These are phyloP conservation scores for Eucalyptus erythrocorys DNA, from an alignment of 345 rosid species.

Conservation along the genomic window DNA sequence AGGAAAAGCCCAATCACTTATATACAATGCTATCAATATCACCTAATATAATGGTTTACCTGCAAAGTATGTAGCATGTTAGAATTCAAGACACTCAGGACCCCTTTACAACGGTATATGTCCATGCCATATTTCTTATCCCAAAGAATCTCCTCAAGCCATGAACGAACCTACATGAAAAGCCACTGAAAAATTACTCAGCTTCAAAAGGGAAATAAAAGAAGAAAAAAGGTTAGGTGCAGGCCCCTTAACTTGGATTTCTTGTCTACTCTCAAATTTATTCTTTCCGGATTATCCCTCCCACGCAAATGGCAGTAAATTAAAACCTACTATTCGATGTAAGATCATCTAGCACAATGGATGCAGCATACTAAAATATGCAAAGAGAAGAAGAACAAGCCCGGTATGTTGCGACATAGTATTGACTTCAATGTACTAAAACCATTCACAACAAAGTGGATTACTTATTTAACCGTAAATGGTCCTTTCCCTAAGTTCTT, in stretches of 20 bases:
- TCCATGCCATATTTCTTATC: constrained; percentile 73
- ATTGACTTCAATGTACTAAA: not conserved
- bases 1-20: not conserved
- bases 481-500: not conserved
- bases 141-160: constrained; percentile 97
- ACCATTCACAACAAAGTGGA: not conserved
- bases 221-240: not conserved
- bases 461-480: not conserved
- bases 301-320: not conserved
- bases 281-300: not conserved
- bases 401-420: not conserved
- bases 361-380: not conserved
- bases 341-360: not conserved
- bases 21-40: not conserved
- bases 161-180: constrained; percentile 42
- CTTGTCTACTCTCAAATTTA: not conserved
- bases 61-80: constrained; percentile 80
- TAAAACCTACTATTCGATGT: not conserved
- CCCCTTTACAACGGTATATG: constrained; percentile 90
- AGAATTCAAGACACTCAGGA: constrained; percentile 51
- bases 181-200: not conserved
- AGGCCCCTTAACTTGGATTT: not conserved
- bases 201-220: not conserved
- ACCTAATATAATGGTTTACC: constrained; percentile 21
- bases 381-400: not conserved